Percentiles rank a stretch among this genome's conserved stretches.
Conservation (phyloP, 768 basidiomycete species). For the Naganishia vaughanmartiniae region DNA sequence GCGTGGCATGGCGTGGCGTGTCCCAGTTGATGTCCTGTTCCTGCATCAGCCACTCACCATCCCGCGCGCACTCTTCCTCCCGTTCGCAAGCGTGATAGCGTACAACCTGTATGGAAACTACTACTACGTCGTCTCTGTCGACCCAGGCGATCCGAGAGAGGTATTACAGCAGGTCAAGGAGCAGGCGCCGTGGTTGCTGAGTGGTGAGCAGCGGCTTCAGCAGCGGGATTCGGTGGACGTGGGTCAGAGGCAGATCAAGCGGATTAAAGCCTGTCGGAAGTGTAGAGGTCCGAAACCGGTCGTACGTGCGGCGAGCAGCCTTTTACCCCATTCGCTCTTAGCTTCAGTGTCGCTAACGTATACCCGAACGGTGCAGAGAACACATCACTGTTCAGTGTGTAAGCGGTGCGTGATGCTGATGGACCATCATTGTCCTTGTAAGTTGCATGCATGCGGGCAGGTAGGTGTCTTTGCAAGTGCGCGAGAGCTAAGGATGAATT, state of each 20-base stretch:
- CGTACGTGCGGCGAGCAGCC: slow-evolving; percentile 55
- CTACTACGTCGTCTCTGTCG: slow-evolving; percentile 73
- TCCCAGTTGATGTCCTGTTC: slow-evolving; percentile 71
- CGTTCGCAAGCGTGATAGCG: slow-evolving; percentile 71
- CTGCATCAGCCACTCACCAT: slow-evolving; percentile 64
- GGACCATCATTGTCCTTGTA: slow-evolving; percentile 55
- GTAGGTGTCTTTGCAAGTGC: not conserved
- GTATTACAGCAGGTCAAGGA: slow-evolving; percentile 8
- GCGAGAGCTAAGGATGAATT: not conserved
- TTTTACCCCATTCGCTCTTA: slow-evolving; percentile 1
- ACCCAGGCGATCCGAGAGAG: slow-evolving; percentile 67
- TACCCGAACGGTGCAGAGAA: slow-evolving; percentile 59
- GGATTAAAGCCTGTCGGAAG: slow-evolving; percentile 61
- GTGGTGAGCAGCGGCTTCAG: slow-evolving; percentile 3
- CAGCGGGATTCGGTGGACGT: not conserved
- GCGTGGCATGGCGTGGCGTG: too few species aligned
- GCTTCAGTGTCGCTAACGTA: not conserved
- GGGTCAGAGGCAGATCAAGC: not conserved
- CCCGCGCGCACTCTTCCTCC: slow-evolving; percentile 57
- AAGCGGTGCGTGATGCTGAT: slow-evolving; percentile 71
- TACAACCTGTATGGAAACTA: slow-evolving; percentile 78
- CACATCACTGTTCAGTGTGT: slow-evolving; percentile 90
- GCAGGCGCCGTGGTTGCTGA: slow-evolving; percentile 34
- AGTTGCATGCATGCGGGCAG: slow-evolving; percentile 33
- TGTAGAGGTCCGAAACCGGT: slow-evolving; percentile 73